These are phyloP conservation scores for Diversispora epigaea DNA, from an alignment of 192 early-diverging fungal genomes.

Conservation along the genomic window DNA sequence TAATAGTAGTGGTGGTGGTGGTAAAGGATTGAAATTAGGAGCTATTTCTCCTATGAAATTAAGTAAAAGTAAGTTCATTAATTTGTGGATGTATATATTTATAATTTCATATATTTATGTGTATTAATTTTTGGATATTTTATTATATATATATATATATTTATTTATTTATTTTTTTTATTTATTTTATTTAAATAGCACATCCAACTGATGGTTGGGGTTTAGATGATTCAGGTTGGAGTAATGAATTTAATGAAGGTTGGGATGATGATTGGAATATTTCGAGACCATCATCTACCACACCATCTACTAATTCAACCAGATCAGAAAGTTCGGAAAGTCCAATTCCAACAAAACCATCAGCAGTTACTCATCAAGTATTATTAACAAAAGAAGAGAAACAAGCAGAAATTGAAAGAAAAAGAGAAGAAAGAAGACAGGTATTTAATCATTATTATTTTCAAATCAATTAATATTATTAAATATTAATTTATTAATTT, in stretches of 20 bases:
- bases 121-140: background rate
- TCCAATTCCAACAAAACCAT: background rate
- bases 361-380: background rate
- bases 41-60: too few species aligned
- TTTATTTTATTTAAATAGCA: background rate
- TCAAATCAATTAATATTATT: background rate
- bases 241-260: conserved; percentile 9
- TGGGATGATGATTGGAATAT: conserved; percentile 32
- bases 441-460: conserved; percentile 7
- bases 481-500: background rate
- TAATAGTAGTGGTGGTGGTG: too few species aligned
- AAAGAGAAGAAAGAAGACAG: conserved; percentile 54
- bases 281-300: conserved; percentile 9
- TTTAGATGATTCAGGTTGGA: conserved; percentile 33
- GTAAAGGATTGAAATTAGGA: too few species aligned
- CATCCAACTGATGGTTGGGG: conserved; percentile 28
- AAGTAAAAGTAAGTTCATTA: too few species aligned
- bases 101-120: too few species aligned
- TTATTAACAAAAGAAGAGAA: conserved; percentile 47
- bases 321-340: background rate
- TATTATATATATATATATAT: background rate
- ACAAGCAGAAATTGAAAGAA: conserved; percentile 50
- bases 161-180: conserved; percentile 7
- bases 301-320: background rate
- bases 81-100: too few species aligned